Evolutionary conservation across 1,284 basidiomycete species (phyloP).

Genomic region (Porodaedalea pini): DNA sequence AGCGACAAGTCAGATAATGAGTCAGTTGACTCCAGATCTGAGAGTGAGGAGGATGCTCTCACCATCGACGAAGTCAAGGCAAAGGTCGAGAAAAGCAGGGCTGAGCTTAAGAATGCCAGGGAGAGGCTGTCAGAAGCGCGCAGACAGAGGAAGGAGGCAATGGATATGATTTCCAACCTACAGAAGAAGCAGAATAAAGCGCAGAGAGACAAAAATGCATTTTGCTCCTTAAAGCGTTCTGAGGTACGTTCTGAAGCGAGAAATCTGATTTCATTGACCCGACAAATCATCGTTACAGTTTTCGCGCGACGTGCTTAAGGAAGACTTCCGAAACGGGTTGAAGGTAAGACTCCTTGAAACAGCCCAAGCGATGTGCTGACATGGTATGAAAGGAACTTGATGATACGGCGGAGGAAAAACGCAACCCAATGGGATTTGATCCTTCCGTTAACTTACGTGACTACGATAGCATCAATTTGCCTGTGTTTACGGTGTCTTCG

Average conservation of each 20-base stretch:
- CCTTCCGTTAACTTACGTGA: slow-evolving; percentile 50
- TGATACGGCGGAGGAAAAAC: slow-evolving; percentile 54
- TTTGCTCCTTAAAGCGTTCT: slow-evolving; percentile 55
- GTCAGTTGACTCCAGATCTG: slow-evolving; percentile 24
- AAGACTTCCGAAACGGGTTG: slow-evolving; percentile 55
- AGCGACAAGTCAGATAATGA: slow-evolving; percentile 27
- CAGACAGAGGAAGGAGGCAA: slow-evolving; percentile 44
- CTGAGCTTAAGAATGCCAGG: slow-evolving; percentile 39
- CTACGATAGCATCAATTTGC: slow-evolving; percentile 54
- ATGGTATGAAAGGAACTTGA: slow-evolving; percentile 2
- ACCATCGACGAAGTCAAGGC: slow-evolving; percentile 44
- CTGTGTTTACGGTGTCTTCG: slow-evolving; percentile 59
- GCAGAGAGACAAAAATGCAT: slow-evolving; percentile 58
- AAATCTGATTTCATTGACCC: neutral
- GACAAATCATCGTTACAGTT: slow-evolving; percentile 34
- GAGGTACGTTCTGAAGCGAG: slow-evolving; percentile 36
- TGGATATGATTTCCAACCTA: slow-evolving; percentile 41
- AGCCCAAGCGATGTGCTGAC: neutral
- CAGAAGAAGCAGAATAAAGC: slow-evolving; percentile 44
- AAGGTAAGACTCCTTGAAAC: slow-evolving; percentile 48
- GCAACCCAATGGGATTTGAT: slow-evolving; percentile 54
- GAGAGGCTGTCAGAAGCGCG: slow-evolving; percentile 37
- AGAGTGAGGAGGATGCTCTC: slow-evolving; percentile 29
- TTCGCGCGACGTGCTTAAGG: slow-evolving; percentile 53
- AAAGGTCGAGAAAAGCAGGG: slow-evolving; percentile 42